Evolutionary conservation across 2,329 filamentous ascomycete species (phyloP), one percentile per base, ranked within the genome.

Genomic region (Stemphylium vesicarium): DNA sequence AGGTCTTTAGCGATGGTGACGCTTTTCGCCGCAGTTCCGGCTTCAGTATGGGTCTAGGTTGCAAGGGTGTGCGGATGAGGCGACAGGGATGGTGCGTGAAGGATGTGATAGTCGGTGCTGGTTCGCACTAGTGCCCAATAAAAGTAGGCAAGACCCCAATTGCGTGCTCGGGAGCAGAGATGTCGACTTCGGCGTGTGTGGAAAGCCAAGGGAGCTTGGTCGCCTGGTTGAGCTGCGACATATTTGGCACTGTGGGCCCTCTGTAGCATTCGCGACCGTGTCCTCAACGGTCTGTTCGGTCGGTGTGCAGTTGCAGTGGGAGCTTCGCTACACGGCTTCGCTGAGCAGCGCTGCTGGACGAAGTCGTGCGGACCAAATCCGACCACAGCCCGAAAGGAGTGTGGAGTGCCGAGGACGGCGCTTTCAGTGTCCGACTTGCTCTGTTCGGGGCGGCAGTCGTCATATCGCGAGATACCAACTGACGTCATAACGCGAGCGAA

Each of bases 111-210:
- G 59, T 47, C 42, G 53, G 55, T 56, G 55, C 50, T 54, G 43
- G 51, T 40, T 55, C 44, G 45, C 24, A 44, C 46, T 50, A 47
- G 49, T 41, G 46, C 32, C 71, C 71, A 71, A 73, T 71, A 33
- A 45, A 15, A 44, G 35, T n/a, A 42, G 45, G 20, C 16, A 42
- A 29, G 8, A 8, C 48, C 40, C n/a, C 46, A 52, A 74, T 74
- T 70, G 71, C 71, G 71, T 74, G 71, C 71, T 74, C 65, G 59
- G 57, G 47, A 54, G 53, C 44, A 56, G 38, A 60, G 64, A 74
- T 74, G 71, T 73, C 70, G 71, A 47, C 37, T 56, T 56, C 48
- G 22, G 41, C 40, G 22, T 52, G 41, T 22, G 16, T 36, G 40
- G 32, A 44, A 8, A 38, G 38, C 48, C 42, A 56, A 55, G 41